phyloP scores from a whole-genome alignment of 75 land plant genomes.

The Pinus taeda region DNA sequence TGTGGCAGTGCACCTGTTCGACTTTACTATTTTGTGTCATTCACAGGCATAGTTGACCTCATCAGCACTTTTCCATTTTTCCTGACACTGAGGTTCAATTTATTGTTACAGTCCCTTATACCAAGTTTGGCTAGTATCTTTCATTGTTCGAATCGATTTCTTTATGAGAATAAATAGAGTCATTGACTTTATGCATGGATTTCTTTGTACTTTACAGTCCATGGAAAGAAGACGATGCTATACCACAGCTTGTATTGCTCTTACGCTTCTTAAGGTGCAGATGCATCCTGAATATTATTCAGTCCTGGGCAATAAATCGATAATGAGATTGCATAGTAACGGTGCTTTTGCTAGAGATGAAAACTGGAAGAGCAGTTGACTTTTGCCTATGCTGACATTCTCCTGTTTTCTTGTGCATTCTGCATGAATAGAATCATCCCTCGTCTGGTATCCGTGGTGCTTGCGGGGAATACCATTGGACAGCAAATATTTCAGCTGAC shows the following conservation, averaged over 20 bases:
- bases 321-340: not conserved
- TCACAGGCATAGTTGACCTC: conserved; percentile 35
- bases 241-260: conserved; percentile 32
- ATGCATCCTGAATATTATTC: not conserved
- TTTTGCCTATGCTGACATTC: not conserved
- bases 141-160: not conserved
- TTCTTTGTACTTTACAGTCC: conserved; percentile 12
- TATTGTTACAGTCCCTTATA: not conserved
- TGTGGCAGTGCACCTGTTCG: conserved; percentile 45
- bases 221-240: conserved; percentile 22
- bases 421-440: conserved; percentile 28
- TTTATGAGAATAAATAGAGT: conserved; percentile 1
- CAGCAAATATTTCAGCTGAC: conserved; percentile 37
- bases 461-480: conserved; percentile 39
- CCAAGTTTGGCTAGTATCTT: not conserved
- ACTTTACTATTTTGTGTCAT: conserved; percentile 35
- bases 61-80: conserved; percentile 34
- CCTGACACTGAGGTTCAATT: conserved; percentile 27
- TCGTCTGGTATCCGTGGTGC: conserved; percentile 20
- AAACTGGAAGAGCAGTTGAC: not conserved
- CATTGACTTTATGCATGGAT: not conserved
- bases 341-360: not conserved
- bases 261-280: conserved; percentile 34
- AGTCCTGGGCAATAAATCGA: not conserved
- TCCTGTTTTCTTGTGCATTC: not conserved